A percentile compares a stretch with the other conserved stretches of the same genome.
These are phyloP conservation scores for Blastobotrys aristatus DNA, from an alignment of 1,139 yeast species.

Conservation along the genomic window DNA sequence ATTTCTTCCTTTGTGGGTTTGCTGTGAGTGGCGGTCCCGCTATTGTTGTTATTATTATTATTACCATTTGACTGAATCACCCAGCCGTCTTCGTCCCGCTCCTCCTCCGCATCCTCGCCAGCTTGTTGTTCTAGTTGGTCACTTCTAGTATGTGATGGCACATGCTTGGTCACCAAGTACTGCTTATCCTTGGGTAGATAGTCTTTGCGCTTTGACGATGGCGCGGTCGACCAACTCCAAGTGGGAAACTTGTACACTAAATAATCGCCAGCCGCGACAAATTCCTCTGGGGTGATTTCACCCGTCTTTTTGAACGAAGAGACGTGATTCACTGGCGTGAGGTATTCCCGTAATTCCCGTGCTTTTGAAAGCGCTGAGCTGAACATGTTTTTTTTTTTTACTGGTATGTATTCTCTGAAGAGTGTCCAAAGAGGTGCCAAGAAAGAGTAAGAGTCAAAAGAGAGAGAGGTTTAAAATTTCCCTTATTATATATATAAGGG, in stretches of 20 bases:
- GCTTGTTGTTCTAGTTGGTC: constrained; percentile 47
- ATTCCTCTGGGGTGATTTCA: constrained; percentile 90
- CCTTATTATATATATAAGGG: no score
- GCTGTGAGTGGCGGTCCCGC: neutral
- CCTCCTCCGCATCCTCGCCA: constrained; percentile 34
- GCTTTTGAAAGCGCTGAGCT: constrained; percentile 79
- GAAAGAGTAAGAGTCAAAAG: neutral
- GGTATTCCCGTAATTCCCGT: constrained; percentile 74
- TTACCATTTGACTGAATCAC: constrained; percentile 30
- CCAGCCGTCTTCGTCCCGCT: constrained; percentile 65
- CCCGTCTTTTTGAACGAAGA: constrained; percentile 85
- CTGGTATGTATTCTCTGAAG: no score
- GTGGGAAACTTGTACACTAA: constrained; percentile 89
- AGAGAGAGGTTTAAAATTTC: no score
- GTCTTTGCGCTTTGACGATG: constrained; percentile 53
- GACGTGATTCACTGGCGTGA: constrained; percentile 81
- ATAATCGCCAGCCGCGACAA: constrained; percentile 89
- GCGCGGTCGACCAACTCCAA: constrained; percentile 86
- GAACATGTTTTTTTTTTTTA: constrained; percentile 37
- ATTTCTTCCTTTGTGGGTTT: constrained; percentile 29
- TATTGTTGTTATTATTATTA: neutral
- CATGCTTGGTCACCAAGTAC: constrained; percentile 78
- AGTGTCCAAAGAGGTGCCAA: neutral
- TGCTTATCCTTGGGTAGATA: constrained; percentile 86
- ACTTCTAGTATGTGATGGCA: constrained; percentile 79